Base-by-base conservation (phyloP, 192 early-diverging fungal genomes). In the Umbelopsis isabellina region DNA sequence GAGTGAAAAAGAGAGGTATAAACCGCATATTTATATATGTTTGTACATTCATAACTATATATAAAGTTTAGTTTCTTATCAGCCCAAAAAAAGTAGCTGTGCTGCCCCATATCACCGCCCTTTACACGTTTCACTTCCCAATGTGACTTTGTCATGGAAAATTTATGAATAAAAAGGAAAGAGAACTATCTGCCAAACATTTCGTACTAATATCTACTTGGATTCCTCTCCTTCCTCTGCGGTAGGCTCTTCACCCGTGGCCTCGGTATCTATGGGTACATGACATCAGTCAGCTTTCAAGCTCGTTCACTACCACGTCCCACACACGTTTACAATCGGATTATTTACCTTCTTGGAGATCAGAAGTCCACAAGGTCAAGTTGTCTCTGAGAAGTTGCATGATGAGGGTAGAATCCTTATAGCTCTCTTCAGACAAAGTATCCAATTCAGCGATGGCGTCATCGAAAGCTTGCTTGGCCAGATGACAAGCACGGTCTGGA, bases 321-420 rank as follows among this genome's bases (percentile, higher is more conserved):
- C 37, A 5, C 30, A 30, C 27, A 3, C 27, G 41, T 46, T 46
- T 44, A 44, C 50, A 46, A 22, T 41, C 30, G 5, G 13, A 44
- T 21, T 23, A 35, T 35, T 77, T 67, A 70, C 79, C 76, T 30
- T 72, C 74, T 76, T 85, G 77, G 74, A 92, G 90, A 74, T 96
- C 94, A 15, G 94, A 92, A 66, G 95, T 95, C 97, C 97, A 98
- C 65, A 98, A 89, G 21, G 94, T 92, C 75, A 98, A 86, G 86
- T 98, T 98, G 84, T 98, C 97, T 78, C 94, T 85, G 72, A 98
- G 85, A 70, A 98, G 88, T 85, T 98, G 97, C 94, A 98, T 97
- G 79, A 98, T 98, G 47, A 98, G 84, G 45, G 95, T 95, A 27
- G 94, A 95, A 84, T 98, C 97, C 86, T 97, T 96, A 89, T 97